Evolutionary conservation across 2,329 filamentous ascomycete species (phyloP).

Genomic region (Rhynchosporium graminicola): DNA sequence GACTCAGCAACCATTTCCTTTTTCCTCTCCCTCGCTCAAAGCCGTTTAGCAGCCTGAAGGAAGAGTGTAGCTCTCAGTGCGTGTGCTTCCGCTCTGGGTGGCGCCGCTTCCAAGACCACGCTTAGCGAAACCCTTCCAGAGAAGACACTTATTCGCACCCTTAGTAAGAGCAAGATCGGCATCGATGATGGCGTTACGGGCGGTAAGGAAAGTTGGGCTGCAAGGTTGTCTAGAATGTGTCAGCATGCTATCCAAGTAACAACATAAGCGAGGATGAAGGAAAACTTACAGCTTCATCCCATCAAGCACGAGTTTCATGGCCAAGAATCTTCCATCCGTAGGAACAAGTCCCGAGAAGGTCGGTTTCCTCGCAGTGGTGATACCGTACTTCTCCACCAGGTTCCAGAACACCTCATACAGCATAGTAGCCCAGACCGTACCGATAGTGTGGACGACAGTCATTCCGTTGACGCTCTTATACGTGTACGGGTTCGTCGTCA

Average conservation of each 20-base stretch:
- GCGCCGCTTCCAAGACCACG: conserved; percentile 49
- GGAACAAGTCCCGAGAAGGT: conserved; percentile 47
- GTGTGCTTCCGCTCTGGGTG: conserved; percentile 7
- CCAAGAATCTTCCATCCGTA: conserved; percentile 51
- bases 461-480: conserved; percentile 49
- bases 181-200: conserved; percentile 57
- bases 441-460: conserved; percentile 49
- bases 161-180: conserved; percentile 54
- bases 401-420: conserved; percentile 61
- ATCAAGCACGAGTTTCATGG: conserved; percentile 48
- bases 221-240: conserved; percentile 50
- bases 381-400: conserved; percentile 56
- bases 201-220: conserved; percentile 54
- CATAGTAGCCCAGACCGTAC: conserved; percentile 53
- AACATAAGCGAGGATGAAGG: background rate
- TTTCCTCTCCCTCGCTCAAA: background rate
- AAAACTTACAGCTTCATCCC: conserved; percentile 48
- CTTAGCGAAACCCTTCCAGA: conserved; percentile 60
- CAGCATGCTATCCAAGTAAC: background rate
- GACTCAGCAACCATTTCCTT: background rate
- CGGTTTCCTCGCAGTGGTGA: conserved; percentile 47
- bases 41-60: conserved; percentile 1
- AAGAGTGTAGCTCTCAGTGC: conserved; percentile 19
- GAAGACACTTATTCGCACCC: conserved; percentile 51
- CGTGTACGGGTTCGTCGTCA: conserved; percentile 51